These are phyloP conservation scores for Pythium vanterpoolii DNA, from an alignment of 352 stramenopile species.

Conservation along the genomic window DNA sequence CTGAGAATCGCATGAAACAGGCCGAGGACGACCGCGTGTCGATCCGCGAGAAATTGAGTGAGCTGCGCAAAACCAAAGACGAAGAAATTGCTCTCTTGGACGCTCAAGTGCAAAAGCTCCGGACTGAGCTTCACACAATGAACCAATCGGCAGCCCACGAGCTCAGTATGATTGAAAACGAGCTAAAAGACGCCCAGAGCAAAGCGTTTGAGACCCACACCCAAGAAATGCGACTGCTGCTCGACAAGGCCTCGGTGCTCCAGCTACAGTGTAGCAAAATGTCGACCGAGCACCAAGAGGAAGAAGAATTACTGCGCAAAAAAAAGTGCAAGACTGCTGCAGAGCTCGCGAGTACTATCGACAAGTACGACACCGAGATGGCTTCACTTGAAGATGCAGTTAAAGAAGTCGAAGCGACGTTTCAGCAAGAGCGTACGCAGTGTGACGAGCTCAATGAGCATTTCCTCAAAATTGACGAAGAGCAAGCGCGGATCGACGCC, in stretches of 20 bases:
- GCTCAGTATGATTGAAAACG: conserved; percentile 67
- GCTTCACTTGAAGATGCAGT: conserved; percentile 52
- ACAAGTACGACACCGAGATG: conserved; percentile 82
- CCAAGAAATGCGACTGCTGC: conserved; percentile 69
- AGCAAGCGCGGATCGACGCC: conserved; percentile 79
- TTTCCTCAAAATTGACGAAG: conserved; percentile 86
- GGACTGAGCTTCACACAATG: conserved; percentile 67
- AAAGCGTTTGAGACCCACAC: conserved; percentile 76
- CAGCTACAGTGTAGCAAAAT: conserved; percentile 60
- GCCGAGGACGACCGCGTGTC: conserved; percentile 72
- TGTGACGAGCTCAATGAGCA: conserved; percentile 77
- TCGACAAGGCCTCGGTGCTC: conserved; percentile 52
- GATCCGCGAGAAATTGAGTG: conserved; percentile 74
- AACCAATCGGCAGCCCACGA: conserved; percentile 74
- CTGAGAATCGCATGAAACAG: conserved; percentile 77
- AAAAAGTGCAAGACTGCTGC: conserved; percentile 77
- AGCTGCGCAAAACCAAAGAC: conserved; percentile 78
- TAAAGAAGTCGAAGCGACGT: conserved; percentile 36
- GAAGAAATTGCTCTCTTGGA: conserved; percentile 80
- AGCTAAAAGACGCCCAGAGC: conserved; percentile 72
- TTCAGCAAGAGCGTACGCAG: conserved; percentile 47
- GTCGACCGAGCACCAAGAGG: conserved; percentile 79
- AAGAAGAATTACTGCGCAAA: conserved; percentile 76
- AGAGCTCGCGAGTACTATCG: conserved; percentile 65
- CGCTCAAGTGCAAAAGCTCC: conserved; percentile 78